A percentile compares a stretch with the other conserved stretches of the same genome.
phyloP scores from a whole-genome alignment of 352 stramenopile species.

The Globisporangium mamillatum region DNA sequence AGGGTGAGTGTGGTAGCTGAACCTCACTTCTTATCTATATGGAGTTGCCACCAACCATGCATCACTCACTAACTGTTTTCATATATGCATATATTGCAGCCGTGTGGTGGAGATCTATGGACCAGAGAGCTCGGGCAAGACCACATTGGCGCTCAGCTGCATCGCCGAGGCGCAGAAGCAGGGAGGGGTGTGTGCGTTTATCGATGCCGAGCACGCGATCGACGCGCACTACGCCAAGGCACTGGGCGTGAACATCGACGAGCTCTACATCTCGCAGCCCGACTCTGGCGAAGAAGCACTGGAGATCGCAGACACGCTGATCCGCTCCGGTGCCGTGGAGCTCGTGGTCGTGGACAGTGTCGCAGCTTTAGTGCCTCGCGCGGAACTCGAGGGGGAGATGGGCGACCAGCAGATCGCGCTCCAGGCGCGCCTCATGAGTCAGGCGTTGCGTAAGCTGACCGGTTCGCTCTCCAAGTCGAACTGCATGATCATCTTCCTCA shows the following conservation, averaged over 20 bases:
- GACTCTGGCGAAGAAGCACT: conserved; percentile 97
- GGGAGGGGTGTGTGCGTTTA: conserved; percentile 95
- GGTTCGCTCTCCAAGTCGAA: conserved; percentile 94
- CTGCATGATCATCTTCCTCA: conserved; percentile 98
- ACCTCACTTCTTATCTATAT: not conserved
- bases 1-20: conserved; percentile 41
- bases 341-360: conserved; percentile 98
- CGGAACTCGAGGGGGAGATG: conserved; percentile 94
- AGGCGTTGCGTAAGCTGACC: conserved; percentile 96
- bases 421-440: conserved; percentile 97
- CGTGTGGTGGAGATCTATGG: conserved; percentile 99
- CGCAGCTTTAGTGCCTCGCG: conserved; percentile 95
- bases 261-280: conserved; percentile 96
- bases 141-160: conserved; percentile 96
- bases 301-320: conserved; percentile 98
- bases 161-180: conserved; percentile 95
- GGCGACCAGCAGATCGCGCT: conserved; percentile 97
- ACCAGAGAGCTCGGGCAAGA: conserved; percentile 98
- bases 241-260: conserved; percentile 94
- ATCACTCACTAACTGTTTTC: conserved; percentile 7
- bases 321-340: conserved; percentile 95
- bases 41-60: not conserved
- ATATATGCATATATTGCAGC: conserved; percentile 31
- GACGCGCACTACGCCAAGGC: conserved; percentile 94
- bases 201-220: conserved; percentile 98